A percentile compares a stretch with the other conserved stretches of the same genome.
phyloP scores from a whole-genome alignment of 2,329 filamentous ascomycete species.

The Cordyceps javanica region DNA sequence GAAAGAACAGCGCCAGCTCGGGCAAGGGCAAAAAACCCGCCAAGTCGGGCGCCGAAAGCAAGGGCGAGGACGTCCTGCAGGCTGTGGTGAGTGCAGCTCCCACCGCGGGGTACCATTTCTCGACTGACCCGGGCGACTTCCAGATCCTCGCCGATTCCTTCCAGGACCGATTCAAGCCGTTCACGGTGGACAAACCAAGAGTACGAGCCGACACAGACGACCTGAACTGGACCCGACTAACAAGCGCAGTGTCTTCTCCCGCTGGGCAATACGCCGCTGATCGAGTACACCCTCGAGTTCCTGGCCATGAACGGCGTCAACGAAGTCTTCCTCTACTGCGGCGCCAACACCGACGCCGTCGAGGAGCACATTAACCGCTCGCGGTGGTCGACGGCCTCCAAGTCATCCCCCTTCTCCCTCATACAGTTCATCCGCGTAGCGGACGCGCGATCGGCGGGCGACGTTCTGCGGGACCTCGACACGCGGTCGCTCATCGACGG shows the following conservation, averaged over 20 bases:
- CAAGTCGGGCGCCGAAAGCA: constrained; percentile 46
- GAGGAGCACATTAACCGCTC: constrained; percentile 81
- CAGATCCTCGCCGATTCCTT: constrained; percentile 91
- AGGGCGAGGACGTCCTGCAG: constrained; percentile 53
- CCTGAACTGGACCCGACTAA: constrained; percentile 20
- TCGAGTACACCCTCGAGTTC: constrained; percentile 97
- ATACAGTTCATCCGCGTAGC: constrained; percentile 80
- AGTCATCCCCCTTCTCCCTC: constrained; percentile 62
- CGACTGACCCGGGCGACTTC: not conserved
- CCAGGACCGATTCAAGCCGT: constrained; percentile 84
- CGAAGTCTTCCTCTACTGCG: constrained; percentile 88
- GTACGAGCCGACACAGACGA: constrained; percentile 37
- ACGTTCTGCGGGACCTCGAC: constrained; percentile 91
- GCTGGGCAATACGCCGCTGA: constrained; percentile 86
- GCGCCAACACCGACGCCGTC: constrained; percentile 78
- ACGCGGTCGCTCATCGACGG: constrained; percentile 76
- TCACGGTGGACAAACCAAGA: constrained; percentile 81
- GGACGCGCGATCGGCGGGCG: constrained; percentile 79
- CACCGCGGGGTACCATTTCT: constrained; percentile 16
- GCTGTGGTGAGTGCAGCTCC: constrained; percentile 41
- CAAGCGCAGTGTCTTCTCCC: constrained; percentile 73
- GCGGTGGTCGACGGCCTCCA: constrained; percentile 56
- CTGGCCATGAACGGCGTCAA: constrained; percentile 92
- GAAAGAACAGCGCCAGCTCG: constrained; percentile 32
- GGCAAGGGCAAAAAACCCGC: constrained; percentile 48